Evolutionary conservation across 2,329 filamentous ascomycete genomes (phyloP).

Genomic region (Lecanicillium sp.): DNA sequence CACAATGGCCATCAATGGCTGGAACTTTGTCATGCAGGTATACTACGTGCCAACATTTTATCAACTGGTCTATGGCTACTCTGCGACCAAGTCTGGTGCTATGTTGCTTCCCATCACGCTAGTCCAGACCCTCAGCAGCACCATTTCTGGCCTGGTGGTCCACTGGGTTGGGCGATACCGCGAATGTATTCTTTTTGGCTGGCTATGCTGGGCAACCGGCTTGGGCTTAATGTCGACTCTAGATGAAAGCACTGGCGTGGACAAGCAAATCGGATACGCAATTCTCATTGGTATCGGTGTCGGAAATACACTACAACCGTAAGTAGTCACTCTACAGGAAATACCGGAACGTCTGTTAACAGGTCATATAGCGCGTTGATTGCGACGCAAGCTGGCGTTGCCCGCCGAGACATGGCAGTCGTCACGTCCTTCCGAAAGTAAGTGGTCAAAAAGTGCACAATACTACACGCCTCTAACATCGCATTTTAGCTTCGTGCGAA

Average conservation of each 20-base stretch:
- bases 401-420: constrained; percentile 35
- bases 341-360: background rate
- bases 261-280: constrained; percentile 46
- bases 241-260: constrained; percentile 35
- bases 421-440: constrained; percentile 36
- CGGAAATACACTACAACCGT: constrained; percentile 44
- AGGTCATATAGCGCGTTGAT: constrained; percentile 28
- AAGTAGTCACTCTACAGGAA: too few relatives aligned
- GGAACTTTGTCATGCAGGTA: constrained; percentile 50
- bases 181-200: constrained; percentile 45
- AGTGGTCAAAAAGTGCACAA: constrained; percentile 7
- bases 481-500: constrained; percentile 26
- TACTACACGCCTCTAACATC: background rate
- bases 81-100: constrained; percentile 30
- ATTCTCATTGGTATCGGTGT: constrained; percentile 43
- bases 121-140: constrained; percentile 36
- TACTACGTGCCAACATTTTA: constrained; percentile 40
- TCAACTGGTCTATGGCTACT: constrained; percentile 35
- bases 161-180: constrained; percentile 44
- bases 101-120: constrained; percentile 35
- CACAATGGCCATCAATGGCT: constrained; percentile 50
- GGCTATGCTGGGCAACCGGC: constrained; percentile 41
- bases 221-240: constrained; percentile 45
- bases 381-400: constrained; percentile 48
- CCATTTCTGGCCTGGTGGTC: constrained; percentile 42